phyloP scores from a whole-genome alignment of 441 rosid species.

The Croton laevigatus region DNA sequence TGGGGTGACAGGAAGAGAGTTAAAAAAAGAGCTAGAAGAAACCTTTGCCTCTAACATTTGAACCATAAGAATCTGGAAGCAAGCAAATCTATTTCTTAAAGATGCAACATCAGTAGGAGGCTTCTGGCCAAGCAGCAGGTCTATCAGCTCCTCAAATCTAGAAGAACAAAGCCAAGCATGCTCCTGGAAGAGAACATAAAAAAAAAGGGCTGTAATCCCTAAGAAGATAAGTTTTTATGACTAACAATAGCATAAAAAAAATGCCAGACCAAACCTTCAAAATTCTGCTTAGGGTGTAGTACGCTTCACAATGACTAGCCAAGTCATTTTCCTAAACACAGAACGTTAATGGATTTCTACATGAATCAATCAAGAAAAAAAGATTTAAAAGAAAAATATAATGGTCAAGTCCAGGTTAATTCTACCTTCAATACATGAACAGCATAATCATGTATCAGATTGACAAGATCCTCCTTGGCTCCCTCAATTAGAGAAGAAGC shows the following conservation, averaged over 20 bases:
- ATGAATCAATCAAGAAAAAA: slow-evolving; percentile 5
- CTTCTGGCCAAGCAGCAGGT: slow-evolving; percentile 58
- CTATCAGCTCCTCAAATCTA: slow-evolving; percentile 61
- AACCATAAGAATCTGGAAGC: slow-evolving; percentile 65
- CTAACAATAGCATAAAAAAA: slow-evolving; percentile 10
- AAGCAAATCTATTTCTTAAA: slow-evolving; percentile 65
- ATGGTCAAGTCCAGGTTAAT: not conserved
- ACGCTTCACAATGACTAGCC: slow-evolving; percentile 61
- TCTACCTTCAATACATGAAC: slow-evolving; percentile 57
- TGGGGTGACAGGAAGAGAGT: not conserved
- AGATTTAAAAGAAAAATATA: not conserved
- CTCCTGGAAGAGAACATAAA: slow-evolving; percentile 50
- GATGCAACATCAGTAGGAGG: slow-evolving; percentile 47
- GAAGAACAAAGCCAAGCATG: slow-evolving; percentile 75
- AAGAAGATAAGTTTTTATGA: slow-evolving; percentile 5
- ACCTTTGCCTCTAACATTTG: slow-evolving; percentile 60
- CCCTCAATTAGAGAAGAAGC: slow-evolving; percentile 76
- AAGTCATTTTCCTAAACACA: slow-evolving; percentile 50
- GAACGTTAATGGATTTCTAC: slow-evolving; percentile 21
- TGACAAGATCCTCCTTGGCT: slow-evolving; percentile 67
- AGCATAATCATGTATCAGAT: slow-evolving; percentile 58
- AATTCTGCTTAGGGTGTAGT: slow-evolving; percentile 61
- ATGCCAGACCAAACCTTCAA: slow-evolving; percentile 50
- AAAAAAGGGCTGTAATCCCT: slow-evolving; percentile 15
- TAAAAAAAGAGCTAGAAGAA: not conserved